phyloP scores from a whole-genome alignment of 2,329 filamentous ascomycete species.

The Fusarium scirpi region DNA sequence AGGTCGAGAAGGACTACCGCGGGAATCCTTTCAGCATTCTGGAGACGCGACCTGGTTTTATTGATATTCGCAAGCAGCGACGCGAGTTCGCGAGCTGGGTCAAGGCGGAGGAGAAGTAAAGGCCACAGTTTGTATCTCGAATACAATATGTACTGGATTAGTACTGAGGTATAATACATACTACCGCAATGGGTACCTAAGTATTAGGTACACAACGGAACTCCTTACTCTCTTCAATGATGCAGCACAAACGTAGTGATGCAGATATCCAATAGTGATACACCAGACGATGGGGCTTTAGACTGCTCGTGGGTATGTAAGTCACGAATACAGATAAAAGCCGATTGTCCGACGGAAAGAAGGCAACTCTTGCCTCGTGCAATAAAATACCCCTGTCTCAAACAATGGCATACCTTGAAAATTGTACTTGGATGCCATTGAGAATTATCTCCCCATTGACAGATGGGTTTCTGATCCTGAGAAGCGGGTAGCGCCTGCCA shows the following conservation, averaged over 20 bases:
- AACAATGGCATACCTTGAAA: not conserved
- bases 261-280: not conserved
- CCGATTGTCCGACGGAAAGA: not conserved
- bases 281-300: not conserved
- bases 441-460: not conserved
- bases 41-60: conserved; percentile 85
- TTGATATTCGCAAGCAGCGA: conserved; percentile 86
- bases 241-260: not conserved
- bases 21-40: conserved; percentile 84
- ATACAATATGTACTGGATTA: not conserved
- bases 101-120: conserved; percentile 51
- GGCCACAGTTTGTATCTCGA: not conserved
- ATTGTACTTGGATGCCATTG: too few species aligned
- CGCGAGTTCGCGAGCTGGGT: conserved; percentile 84
- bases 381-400: not conserved
- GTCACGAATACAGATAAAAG: not conserved
- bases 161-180: not conserved
- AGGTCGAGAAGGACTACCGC: conserved; percentile 75
- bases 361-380: not conserved
- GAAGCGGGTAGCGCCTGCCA: not conserved
- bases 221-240: not conserved
- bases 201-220: not conserved
- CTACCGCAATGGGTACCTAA: not conserved
- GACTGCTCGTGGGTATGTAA: not conserved
- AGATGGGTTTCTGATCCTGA: not conserved